Conservation (phyloP, 495 filamentous ascomycete genomes). For the Penicillium samsonianum region DNA sequence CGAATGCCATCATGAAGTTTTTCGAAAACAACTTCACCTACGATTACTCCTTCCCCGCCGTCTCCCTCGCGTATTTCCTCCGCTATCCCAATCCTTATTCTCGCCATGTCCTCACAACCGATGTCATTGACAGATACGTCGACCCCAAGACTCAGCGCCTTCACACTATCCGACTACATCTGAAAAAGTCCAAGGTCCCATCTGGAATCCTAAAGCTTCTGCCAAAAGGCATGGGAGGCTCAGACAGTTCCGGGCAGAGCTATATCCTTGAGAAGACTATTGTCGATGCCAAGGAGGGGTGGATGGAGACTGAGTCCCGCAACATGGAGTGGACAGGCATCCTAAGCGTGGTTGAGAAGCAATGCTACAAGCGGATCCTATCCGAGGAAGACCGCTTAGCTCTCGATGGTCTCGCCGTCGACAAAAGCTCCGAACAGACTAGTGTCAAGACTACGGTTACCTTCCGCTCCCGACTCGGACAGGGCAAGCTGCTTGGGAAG, state of each 20-base stretch:
- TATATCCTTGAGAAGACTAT: slow-evolving; percentile 92
- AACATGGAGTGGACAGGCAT: slow-evolving; percentile 92
- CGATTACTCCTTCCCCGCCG: slow-evolving; percentile 85
- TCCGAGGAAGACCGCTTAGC: slow-evolving; percentile 23
- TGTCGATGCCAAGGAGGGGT: slow-evolving; percentile 86
- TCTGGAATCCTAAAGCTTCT: slow-evolving; percentile 79
- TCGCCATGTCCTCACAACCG: slow-evolving; percentile 91
- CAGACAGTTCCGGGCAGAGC: slow-evolving; percentile 70
- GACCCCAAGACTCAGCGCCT: slow-evolving; percentile 78
- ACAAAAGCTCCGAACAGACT: slow-evolving; percentile 61
- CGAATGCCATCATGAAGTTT: slow-evolving; percentile 70
- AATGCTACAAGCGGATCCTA: slow-evolving; percentile 63
- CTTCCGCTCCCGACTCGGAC: slow-evolving; percentile 78
- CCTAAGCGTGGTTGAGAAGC: slow-evolving; percentile 86
- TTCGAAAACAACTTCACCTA: slow-evolving; percentile 88
- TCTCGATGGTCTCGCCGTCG: slow-evolving; percentile 35
- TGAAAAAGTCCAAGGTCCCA: slow-evolving; percentile 91
- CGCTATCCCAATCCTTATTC: slow-evolving; percentile 98
- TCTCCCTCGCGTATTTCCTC: slow-evolving; percentile 97
- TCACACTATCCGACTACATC: slow-evolving; percentile 84
- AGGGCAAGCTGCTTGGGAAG: slow-evolving; percentile 65
- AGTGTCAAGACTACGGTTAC: slow-evolving; percentile 82
- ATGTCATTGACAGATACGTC: slow-evolving; percentile 86
- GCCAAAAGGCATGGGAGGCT: slow-evolving; percentile 71
- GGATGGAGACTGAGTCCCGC: slow-evolving; percentile 80